Evolutionary conservation across 176 grass and related monocot genomes (phyloP), one percentile per base, ranked within the genome.

Genomic region (Phoenix roebelenii): DNA sequence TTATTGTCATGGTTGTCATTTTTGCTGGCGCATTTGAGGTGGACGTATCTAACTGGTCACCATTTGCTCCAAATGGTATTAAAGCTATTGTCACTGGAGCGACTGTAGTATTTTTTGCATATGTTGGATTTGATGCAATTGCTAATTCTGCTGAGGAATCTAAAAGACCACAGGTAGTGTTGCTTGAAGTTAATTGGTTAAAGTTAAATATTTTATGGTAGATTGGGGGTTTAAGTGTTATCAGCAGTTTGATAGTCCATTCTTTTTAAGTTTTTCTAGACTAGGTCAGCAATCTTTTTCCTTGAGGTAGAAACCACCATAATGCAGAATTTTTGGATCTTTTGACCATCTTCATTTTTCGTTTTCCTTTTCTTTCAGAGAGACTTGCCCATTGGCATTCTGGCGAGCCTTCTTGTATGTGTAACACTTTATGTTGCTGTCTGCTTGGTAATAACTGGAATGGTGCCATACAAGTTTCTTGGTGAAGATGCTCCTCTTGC

Each of bases 71-170:
- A 44, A 88, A 83, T 80, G 93, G 93, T 68, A 85, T 89, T 72
- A 85, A 92, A 81, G 74, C 78, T 75, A 76, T 92, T 57, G 79
- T 98, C 25, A 98, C 87, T 58, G 93, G 93, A 63, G 88, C 93
- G 23, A 98, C 93, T 7, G 93, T 98, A 70, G 93, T 92, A 22
- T 98, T 98, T 67, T 98, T 98, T 66, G 85, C 93, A 53, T 98
- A 85, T 76, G 84, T 98, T 76, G 93, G 93, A 76, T 98, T 98
- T 58, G 87, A 98, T 78, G 87, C 81, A 22, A 87, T 98, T 72
- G 93, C 93, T 72, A 98, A 98, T 77, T 98, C 93, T 73, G 93
- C 93, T 5, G 93, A 98, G 84, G 93, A 98, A 75, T 80, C 84
- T 24, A 98, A 85, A 92, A 80, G 19, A 9, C 84, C 93, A 61